Conservation (phyloP, 176 grass and related monocot species). For the Pontederia crassipes region DNA sequence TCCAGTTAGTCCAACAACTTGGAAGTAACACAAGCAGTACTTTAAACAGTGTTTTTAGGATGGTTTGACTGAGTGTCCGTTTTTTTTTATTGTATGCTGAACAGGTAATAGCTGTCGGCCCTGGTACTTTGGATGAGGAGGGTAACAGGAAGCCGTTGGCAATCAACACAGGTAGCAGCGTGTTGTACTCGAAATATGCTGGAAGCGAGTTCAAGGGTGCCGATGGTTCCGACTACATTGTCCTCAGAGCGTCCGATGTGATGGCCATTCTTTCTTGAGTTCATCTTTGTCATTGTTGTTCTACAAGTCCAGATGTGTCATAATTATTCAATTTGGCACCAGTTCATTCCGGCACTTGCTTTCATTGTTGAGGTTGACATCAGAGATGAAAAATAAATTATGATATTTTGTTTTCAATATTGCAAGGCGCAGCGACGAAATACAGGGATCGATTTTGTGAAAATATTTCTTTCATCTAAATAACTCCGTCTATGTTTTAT, state of each 20-base stretch:
- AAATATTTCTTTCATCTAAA: no score
- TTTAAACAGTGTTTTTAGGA: neutral
- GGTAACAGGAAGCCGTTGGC: neutral
- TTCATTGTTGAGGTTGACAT: slow-evolving; percentile 4
- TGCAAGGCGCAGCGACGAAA: neutral
- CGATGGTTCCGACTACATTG: neutral
- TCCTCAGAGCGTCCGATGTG: slow-evolving; percentile 6
- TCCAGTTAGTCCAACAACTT: no score
- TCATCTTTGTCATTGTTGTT: no score
- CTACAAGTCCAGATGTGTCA: no score
- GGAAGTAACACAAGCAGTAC: no score
- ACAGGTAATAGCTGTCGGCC: slow-evolving; percentile 5
- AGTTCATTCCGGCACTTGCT: neutral
- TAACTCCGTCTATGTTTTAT: no score
- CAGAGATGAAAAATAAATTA: neutral
- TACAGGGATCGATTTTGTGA: neutral
- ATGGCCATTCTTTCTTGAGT: slow-evolving; percentile 3
- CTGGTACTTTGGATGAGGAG: neutral
- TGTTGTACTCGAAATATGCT: slow-evolving; percentile 6
- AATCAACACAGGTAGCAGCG: neutral
- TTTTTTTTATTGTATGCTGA: neutral
- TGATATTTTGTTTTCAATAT: neutral
- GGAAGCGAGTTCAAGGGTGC: slow-evolving; percentile 12
- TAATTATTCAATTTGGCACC: no score
- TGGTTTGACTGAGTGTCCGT: neutral